Evolutionary conservation across 2,329 filamentous ascomycete genomes (phyloP), one percentile per base, ranked within the genome.

Genomic region (Claviceps monticola): DNA sequence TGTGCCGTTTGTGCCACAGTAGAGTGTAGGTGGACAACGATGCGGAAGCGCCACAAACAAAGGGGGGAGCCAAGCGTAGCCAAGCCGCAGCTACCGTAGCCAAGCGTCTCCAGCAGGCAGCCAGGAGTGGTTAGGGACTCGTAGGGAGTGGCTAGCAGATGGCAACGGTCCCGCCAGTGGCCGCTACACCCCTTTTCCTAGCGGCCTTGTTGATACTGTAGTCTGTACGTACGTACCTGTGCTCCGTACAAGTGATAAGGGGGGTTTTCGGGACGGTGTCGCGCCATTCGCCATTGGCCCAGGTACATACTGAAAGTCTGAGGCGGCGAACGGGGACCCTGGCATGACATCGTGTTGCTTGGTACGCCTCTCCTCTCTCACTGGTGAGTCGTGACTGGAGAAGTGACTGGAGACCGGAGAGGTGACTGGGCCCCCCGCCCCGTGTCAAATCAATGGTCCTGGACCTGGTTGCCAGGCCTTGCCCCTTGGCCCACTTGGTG

Each of bases 401-500:
- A 29, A 29, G 8, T 29, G 8, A 29, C 26, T 29, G 8, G 26
- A 29, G 26, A 29, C 26, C 26, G 26, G 26, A 29, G 8, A 29
- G 26, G 26, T 29, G 26, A 29, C 26, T 29, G 26, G 26, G 26
- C 26, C 26, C 26, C 26, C 29, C 4, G 7, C 42, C 23, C 42
- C 42, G 42, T 44, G 42, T 19, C 42, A 44, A 34, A 44, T 44
- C 42, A 23, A 44, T 44, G 42, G 19, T 16, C 19, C 19, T 13
- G 34, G 45, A 17, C 46, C 42, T 17, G 50, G 45, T 48, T 49
- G 47, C 47, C 29, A 47, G 50, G 46, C 47, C 43, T 48, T 19
- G 34, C 38, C 17, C 23, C 36, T 16, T 11, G 53, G 53, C 51
- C 53, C 53, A 54, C 53, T 54, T 54, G 53, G 53, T 54, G 53